Base-by-base conservation (phyloP, 2,329 filamentous ascomycete genomes). In the Ramichloridium luteum region DNA sequence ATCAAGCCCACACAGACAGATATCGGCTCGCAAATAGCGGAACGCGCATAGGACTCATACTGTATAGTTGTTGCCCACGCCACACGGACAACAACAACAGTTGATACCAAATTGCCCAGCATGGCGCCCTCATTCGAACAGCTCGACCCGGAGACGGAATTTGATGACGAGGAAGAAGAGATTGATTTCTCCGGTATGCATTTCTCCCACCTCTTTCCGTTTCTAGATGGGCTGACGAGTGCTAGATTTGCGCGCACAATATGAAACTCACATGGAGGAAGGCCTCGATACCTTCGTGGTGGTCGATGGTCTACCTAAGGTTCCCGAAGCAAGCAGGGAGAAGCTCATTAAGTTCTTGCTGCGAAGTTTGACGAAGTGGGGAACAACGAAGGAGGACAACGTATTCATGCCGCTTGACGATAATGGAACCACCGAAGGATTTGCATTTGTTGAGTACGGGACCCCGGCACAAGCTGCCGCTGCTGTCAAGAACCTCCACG, bases 251-350 rank as follows among this genome's bases (percentile, higher is more conserved):
- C 74, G 78, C 58, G 86, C 92, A 59, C 84, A 92, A 61, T 94
- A 86, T 58, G 85, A 96, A 63, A 86, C 96, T 41, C 83, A 88
- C 57, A 70, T 96, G 45, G 90, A 98, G 59, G 83, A 93, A 60
- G 90, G 90, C 37, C 80, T 94, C 51, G 90, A 98, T 58, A 80
- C 85, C 43, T 98, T 98, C 54, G 81, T 98, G 44, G 86, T 96
- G 41, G 74, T 96, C 56, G 90, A 98, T 60, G 90, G 90, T 45
- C 74, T 98, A 26, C 90, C 90, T 45, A 67, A 80, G 43, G 88
- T 98, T 44, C 83, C 69, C 37, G 83, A 86, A 58, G 88, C 90
- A 30, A 86, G 81, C 67, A 88, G 85, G 67, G 75, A 81, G 38
- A 96, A 93, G 69, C 75, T 98, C 40, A 69, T 93, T 60, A 96